Percentiles rank a stretch among this genome's conserved stretches.
phyloP scores from a whole-genome alignment of 2,329 filamentous ascomycete species.

The Cyphellophora attinorum region DNA sequence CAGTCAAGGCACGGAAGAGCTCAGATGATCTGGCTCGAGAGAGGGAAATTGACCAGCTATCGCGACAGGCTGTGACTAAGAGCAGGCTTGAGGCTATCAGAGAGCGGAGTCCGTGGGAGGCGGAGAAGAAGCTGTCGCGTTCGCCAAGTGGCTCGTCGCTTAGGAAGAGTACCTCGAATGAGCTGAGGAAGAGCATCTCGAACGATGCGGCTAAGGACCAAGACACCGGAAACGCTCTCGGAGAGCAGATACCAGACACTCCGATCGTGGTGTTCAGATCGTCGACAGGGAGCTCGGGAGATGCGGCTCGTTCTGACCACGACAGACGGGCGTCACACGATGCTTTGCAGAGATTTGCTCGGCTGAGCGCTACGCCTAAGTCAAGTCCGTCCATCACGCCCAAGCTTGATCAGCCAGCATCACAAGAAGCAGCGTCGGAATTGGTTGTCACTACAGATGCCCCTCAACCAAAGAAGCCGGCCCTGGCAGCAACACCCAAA shows the following conservation, averaged over 20 bases:
- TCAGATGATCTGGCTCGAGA: conserved; percentile 16
- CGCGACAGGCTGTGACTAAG: conserved; percentile 14
- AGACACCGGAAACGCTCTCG: conserved; percentile 7
- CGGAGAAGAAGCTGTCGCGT: conserved; percentile 12
- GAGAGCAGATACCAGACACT: conserved; percentile 27
- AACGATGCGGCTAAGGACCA: not conserved
- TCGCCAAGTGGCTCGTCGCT: conserved; percentile 6
- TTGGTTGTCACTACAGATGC: no score
- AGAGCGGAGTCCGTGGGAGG: conserved; percentile 12
- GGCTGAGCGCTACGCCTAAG: conserved; percentile 19
- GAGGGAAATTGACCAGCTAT: conserved; percentile 15
- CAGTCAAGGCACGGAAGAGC: conserved; percentile 17
- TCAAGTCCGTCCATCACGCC: conserved; percentile 4
- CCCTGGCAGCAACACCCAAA: conserved; percentile 25
- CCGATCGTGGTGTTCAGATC: conserved; percentile 28
- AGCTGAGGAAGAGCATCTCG: no score
- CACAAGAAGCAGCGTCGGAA: not conserved
- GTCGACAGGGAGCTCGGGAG: conserved; percentile 8
- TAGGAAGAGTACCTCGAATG: conserved; percentile 1
- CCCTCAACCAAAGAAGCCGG: conserved; percentile 1
- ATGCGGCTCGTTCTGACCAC: conserved; percentile 9
- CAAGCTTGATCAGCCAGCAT: conserved; percentile 1
- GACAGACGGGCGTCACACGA: conserved; percentile 29
- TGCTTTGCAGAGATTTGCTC: conserved; percentile 32
- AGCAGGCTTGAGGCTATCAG: conserved; percentile 16